Evolutionary conservation across 2,329 filamentous ascomycete species (phyloP).

Genomic region (Neofusicoccum umdonicola): DNA sequence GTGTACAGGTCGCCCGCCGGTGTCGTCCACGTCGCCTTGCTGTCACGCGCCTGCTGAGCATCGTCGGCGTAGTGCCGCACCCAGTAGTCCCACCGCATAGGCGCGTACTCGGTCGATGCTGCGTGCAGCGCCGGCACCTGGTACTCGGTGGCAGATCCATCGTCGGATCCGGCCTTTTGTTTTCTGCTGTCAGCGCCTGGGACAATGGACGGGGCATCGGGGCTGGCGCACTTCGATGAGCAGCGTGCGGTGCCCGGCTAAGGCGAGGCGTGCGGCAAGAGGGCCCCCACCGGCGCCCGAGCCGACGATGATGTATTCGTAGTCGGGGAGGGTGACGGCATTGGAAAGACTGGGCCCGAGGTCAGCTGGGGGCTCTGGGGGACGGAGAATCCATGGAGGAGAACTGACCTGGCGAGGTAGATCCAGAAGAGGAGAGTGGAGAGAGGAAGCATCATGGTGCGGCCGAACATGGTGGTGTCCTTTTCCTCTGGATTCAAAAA

Average conservation of each 20-base stretch:
- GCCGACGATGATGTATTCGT: slow-evolving; percentile 64
- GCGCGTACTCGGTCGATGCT: slow-evolving; percentile 54
- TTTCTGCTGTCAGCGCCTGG: no score
- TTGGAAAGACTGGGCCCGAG: neutral
- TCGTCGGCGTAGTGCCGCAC: slow-evolving; percentile 60
- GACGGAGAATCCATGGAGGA: neutral
- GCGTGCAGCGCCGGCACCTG: slow-evolving; percentile 55
- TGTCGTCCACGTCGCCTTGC: slow-evolving; percentile 52
- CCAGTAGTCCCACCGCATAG: slow-evolving; percentile 63
- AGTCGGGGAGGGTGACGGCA: slow-evolving; percentile 27
- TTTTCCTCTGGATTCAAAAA: neutral
- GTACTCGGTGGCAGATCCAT: slow-evolving; percentile 46
- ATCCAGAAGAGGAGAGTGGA: neutral
- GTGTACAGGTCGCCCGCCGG: slow-evolving; percentile 52
- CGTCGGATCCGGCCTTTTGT: slow-evolving; percentile 56
- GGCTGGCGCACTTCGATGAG: slow-evolving; percentile 47
- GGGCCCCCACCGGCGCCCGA: slow-evolving; percentile 60
- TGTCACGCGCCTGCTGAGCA: slow-evolving; percentile 57
- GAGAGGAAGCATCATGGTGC: neutral
- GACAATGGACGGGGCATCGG: no score
- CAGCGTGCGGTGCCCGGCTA: slow-evolving; percentile 58
- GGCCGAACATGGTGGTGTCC: no score
- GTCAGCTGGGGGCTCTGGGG: neutral
- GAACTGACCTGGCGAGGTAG: neutral
- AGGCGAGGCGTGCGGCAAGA: slow-evolving; percentile 57